These are phyloP conservation scores for Rhododendron simsii DNA, from an alignment of 148 eudicot species.

Conservation along the genomic window DNA sequence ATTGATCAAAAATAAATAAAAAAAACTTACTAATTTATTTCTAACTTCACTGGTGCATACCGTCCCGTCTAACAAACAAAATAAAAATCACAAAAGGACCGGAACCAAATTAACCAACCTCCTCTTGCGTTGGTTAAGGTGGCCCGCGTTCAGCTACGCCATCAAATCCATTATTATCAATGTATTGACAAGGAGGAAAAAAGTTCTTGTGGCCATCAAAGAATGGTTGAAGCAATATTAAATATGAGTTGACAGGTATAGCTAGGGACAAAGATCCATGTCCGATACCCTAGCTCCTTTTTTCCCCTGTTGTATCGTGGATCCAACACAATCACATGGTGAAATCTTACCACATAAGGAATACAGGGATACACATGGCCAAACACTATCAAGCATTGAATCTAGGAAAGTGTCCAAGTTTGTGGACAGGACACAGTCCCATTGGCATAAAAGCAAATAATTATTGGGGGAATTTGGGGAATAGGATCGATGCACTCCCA, in stretches of 20 bases:
- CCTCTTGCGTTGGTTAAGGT: too few species aligned
- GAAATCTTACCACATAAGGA: not conserved
- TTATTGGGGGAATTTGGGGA: conserved; percentile 3
- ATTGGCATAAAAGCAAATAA: not conserved
- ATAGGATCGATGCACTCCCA: not conserved
- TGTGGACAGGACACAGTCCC: not conserved
- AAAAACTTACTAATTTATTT: too few species aligned
- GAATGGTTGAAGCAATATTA: not conserved
- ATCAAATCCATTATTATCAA: not conserved
- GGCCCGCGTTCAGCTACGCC: not conserved
- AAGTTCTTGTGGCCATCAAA: not conserved
- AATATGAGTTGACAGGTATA: not conserved
- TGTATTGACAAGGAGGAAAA: not conserved
- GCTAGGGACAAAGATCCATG: not conserved
- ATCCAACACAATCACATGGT: not conserved
- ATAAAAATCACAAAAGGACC: not conserved
- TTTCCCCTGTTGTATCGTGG: not conserved
- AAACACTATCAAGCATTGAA: not conserved
- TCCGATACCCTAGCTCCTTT: not conserved
- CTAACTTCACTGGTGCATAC: too few species aligned
- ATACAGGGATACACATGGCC: not conserved
- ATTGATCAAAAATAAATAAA: too few species aligned
- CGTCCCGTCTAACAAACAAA: too few species aligned
- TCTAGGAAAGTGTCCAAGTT: not conserved
- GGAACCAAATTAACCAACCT: not conserved